phyloP scores from a whole-genome alignment of 495 filamentous ascomycete genomes.

The Penicillium paradoxum region DNA sequence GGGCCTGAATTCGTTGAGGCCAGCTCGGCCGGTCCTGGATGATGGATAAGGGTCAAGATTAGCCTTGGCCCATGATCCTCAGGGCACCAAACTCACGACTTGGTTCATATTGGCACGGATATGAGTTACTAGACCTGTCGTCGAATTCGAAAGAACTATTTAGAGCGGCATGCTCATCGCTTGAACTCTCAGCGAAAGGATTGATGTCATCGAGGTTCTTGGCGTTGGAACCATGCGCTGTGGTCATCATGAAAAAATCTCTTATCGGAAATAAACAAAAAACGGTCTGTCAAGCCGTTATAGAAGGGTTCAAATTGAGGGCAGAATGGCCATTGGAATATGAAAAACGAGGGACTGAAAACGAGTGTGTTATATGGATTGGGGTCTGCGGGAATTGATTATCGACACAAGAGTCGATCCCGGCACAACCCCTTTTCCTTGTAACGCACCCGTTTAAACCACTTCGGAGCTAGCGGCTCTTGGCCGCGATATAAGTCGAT shows the following conservation, averaged over 20 bases:
- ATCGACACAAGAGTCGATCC: not conserved
- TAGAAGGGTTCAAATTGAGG: not conserved
- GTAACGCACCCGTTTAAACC: not conserved
- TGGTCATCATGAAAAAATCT: slow-evolving; percentile 1
- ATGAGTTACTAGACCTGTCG: not conserved
- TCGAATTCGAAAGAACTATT: not conserved
- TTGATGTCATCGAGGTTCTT: not conserved
- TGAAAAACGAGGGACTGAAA: not conserved
- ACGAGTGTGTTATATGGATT: not conserved
- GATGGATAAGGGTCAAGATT: not conserved
- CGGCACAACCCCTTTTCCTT: not conserved
- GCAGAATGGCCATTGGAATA: not conserved
- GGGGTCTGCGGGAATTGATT: not conserved
- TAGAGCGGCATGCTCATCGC: not conserved
- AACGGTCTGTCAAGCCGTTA: not conserved
- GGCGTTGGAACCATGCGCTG: slow-evolving; percentile 1
- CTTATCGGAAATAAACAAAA: not conserved
- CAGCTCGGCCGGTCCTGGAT: not conserved
- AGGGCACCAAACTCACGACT: not conserved
- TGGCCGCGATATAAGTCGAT: not conserved
- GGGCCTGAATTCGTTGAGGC: not conserved
- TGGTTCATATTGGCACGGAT: not conserved
- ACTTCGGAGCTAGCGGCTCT: not conserved
- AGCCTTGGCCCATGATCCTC: not conserved
- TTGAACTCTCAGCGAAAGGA: not conserved